Percentiles rank a stretch among this genome's conserved stretches.
phyloP scores from a whole-genome alignment of 352 stramenopile genomes.

The Globisporangium camurandrum region DNA sequence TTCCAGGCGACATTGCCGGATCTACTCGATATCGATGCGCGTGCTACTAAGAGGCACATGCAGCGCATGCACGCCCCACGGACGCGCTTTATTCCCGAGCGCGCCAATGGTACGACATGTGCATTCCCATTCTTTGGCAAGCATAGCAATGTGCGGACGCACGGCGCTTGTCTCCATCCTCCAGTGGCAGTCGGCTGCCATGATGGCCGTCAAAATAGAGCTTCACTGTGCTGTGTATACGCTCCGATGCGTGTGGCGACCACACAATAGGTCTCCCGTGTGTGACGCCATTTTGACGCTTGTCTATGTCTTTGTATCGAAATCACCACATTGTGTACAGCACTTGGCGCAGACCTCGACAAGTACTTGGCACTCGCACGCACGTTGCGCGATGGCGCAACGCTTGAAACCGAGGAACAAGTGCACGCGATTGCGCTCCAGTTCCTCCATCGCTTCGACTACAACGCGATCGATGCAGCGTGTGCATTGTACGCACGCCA shows the following conservation, averaged over 20 bases:
- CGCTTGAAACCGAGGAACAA: slow-evolving; percentile 76
- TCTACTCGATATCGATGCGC: slow-evolving; percentile 19
- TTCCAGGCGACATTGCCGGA: slow-evolving; percentile 73
- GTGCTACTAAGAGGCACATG: slow-evolving; percentile 20
- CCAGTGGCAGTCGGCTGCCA: too few relatives aligned
- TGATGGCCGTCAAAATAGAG: too few relatives aligned
- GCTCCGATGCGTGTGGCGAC: background rate
- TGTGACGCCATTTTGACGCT: background rate
- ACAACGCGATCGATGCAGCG: slow-evolving; percentile 68
- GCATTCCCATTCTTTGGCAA: background rate
- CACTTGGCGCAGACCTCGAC: slow-evolving; percentile 52
- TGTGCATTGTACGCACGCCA: slow-evolving; percentile 78
- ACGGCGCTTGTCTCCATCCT: background rate
- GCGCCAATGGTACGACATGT: slow-evolving; percentile 35
- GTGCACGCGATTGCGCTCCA: slow-evolving; percentile 61
- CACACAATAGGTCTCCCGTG: background rate
- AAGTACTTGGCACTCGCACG: slow-evolving; percentile 76
- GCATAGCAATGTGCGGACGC: background rate
- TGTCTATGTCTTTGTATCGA: background rate
- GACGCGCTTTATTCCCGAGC: slow-evolving; percentile 35
- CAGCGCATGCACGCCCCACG: slow-evolving; percentile 23
- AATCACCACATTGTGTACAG: too few relatives aligned
- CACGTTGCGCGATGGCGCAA: slow-evolving; percentile 64
- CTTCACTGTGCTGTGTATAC: too few relatives aligned
- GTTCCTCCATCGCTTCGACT: slow-evolving; percentile 76